A percentile compares a stretch with the other conserved stretches of the same genome.
Evolutionary conservation across 495 filamentous ascomycete species (phyloP).

Genomic region (Hypoxylon trugodes): DNA sequence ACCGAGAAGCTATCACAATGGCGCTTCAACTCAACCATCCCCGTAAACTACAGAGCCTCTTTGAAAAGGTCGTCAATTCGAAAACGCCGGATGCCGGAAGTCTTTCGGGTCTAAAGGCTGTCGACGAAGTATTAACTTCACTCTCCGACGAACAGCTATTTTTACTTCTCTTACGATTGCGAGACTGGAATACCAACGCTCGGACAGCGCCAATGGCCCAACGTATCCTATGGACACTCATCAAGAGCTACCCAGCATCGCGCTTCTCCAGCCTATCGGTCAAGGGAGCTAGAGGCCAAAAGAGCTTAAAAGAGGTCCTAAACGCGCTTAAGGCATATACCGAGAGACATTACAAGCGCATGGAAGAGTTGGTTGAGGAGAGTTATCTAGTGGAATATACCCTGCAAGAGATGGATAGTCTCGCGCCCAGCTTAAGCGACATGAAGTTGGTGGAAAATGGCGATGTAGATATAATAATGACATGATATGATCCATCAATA

Average conservation of each 20-base stretch:
- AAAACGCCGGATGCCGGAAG: constrained; percentile 66
- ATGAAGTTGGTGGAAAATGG: constrained; percentile 44
- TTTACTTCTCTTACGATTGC: constrained; percentile 75
- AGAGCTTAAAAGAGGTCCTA: constrained; percentile 80
- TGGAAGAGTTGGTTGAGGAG: constrained; percentile 92
- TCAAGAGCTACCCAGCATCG: constrained; percentile 77
- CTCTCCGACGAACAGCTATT: constrained; percentile 86
- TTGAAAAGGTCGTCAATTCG: constrained; percentile 78
- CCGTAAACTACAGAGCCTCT: constrained; percentile 80
- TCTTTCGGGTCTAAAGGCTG: constrained; percentile 75
- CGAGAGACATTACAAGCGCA: constrained; percentile 85
- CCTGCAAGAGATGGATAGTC: constrained; percentile 88
- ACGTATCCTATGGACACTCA: constrained; percentile 79
- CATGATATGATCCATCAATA: constrained; percentile 19
- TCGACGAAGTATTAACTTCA: constrained; percentile 83
- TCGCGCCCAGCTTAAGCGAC: constrained; percentile 54
- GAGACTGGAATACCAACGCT: constrained; percentile 98
- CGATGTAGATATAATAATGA: constrained; percentile 55
- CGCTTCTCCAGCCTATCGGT: constrained; percentile 68
- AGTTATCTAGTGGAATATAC: constrained; percentile 94
- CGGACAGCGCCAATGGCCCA: constrained; percentile 87
- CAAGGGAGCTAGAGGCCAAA: constrained; percentile 68
- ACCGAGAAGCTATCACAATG: constrained; percentile 90
- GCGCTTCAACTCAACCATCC: constrained; percentile 94
- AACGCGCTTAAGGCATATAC: constrained; percentile 87